These are phyloP conservation scores for Suhomyces bokatorum DNA, from an alignment of 1,139 yeast genomes.

Conservation along the genomic window DNA sequence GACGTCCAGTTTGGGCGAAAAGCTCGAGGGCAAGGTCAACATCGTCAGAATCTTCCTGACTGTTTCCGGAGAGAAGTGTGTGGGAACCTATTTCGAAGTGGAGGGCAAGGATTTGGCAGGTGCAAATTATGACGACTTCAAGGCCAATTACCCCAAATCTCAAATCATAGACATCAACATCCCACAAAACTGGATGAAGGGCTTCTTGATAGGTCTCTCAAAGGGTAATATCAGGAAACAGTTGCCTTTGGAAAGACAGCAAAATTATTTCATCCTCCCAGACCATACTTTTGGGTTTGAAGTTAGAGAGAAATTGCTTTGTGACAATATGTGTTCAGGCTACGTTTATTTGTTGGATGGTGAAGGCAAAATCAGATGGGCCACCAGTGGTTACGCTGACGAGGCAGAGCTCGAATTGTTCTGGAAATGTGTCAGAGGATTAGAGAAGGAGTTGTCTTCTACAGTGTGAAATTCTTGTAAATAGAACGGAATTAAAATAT, in stretches of 20 bases:
- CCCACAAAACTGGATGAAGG: conserved; percentile 71
- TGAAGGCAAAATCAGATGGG: conserved; percentile 82
- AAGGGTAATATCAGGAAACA: conserved; percentile 43
- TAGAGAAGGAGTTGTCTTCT: conserved; percentile 33
- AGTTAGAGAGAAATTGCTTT: conserved; percentile 58
- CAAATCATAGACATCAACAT: conserved; percentile 76
- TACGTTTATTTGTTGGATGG: conserved; percentile 77
- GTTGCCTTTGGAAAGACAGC: conserved; percentile 53
- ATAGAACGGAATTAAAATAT: neutral
- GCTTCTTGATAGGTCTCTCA: conserved; percentile 57
- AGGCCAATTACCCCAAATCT: conserved; percentile 45
- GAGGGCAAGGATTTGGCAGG: conserved; percentile 39
- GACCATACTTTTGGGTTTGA: conserved; percentile 60
- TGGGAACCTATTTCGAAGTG: conserved; percentile 56
- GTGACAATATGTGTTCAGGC: conserved; percentile 81
- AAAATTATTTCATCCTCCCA: conserved; percentile 63
- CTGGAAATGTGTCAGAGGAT: conserved; percentile 66
- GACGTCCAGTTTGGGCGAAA: conserved; percentile 34
- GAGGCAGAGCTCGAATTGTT: conserved; percentile 61
- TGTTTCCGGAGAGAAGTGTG: conserved; percentile 69
- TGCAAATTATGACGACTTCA: conserved; percentile 31
- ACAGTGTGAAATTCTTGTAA: neutral
- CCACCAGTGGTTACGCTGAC: conserved; percentile 78
- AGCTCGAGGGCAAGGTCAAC: conserved; percentile 54
- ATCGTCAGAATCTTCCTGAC: conserved; percentile 68